These are phyloP conservation scores for Kluyveromyces siamensis DNA, from an alignment of 805 yeast species.

Conservation along the genomic window DNA sequence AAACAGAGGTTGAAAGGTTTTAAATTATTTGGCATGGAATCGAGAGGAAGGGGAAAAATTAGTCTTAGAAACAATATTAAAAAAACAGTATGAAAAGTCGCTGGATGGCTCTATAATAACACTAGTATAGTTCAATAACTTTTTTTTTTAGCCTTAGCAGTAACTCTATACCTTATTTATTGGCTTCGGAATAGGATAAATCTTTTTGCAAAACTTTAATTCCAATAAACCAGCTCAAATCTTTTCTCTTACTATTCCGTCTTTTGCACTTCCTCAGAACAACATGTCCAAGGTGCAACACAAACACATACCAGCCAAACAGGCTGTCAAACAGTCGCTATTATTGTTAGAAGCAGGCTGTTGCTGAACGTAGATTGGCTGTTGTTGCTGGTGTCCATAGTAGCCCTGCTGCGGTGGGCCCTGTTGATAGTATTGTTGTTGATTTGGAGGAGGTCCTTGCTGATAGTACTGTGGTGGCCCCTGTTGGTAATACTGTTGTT, in stretches of 20 bases:
- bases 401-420: conserved; percentile 35
- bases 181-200: neutral
- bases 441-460: conserved; percentile 29
- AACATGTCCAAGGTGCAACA: conserved; percentile 47
- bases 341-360: conserved; percentile 31
- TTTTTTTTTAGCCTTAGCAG: neutral
- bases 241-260: neutral
- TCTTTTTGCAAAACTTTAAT: neutral
- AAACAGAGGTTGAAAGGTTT: conserved; percentile 35
- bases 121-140: neutral
- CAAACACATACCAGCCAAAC: conserved; percentile 46
- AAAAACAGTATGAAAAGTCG: too few relatives aligned
- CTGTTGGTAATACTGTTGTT: conserved; percentile 13
- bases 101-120: neutral
- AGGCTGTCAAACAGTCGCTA: conserved; percentile 41
- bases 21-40: conserved; percentile 1
- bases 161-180: neutral
- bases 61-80: too few relatives aligned
- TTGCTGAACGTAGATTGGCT: conserved; percentile 46
- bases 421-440: conserved; percentile 36
- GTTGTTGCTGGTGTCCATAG: conserved; percentile 35
- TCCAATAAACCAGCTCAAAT: neutral
- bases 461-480: conserved; percentile 9
- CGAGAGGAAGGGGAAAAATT: neutral
- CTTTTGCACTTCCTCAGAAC: conserved; percentile 25